These are phyloP conservation scores for Coniochaeta sp. DNA, from an alignment of 2,329 filamentous ascomycete species.

Conservation along the genomic window DNA sequence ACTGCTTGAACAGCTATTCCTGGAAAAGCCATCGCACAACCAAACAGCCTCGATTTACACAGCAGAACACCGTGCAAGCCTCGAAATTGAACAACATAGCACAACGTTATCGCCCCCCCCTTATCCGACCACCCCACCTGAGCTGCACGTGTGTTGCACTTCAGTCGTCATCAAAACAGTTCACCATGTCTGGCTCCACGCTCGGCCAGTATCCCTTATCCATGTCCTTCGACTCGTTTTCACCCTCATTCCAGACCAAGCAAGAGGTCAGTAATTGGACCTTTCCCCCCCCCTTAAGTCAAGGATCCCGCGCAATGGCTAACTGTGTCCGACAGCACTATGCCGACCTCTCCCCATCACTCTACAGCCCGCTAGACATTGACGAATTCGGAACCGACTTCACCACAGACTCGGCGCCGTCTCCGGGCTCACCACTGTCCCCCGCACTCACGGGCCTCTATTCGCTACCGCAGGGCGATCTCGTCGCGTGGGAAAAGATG, in stretches of 20 bases:
- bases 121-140: background rate
- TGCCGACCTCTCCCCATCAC: slow-evolving; percentile 16
- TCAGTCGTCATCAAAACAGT: background rate
- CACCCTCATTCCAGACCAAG: background rate
- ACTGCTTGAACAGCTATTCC: background rate
- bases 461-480: slow-evolving; percentile 17
- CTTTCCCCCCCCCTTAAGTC: background rate
- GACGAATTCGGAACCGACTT: slow-evolving; percentile 25
- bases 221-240: background rate
- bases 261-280: background rate
- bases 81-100: too few relatives aligned
- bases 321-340: slow-evolving; percentile 8
- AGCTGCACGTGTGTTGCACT: background rate
- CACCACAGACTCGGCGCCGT: slow-evolving; percentile 26
- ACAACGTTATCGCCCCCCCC: background rate
- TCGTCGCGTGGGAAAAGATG: slow-evolving; percentile 22
- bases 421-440: slow-evolving; percentile 23
- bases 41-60: too few relatives aligned
- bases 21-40: too few relatives aligned
- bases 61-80: too few relatives aligned
- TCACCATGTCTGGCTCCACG: background rate
- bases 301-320: background rate
- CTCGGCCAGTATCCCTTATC: background rate
- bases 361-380: slow-evolving; percentile 19
- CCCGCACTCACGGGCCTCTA: slow-evolving; percentile 19